Evolutionary conservation across 345 rosid species (phyloP), one percentile per base, ranked within the genome.

Genomic region (Eucalyptus globulus): DNA sequence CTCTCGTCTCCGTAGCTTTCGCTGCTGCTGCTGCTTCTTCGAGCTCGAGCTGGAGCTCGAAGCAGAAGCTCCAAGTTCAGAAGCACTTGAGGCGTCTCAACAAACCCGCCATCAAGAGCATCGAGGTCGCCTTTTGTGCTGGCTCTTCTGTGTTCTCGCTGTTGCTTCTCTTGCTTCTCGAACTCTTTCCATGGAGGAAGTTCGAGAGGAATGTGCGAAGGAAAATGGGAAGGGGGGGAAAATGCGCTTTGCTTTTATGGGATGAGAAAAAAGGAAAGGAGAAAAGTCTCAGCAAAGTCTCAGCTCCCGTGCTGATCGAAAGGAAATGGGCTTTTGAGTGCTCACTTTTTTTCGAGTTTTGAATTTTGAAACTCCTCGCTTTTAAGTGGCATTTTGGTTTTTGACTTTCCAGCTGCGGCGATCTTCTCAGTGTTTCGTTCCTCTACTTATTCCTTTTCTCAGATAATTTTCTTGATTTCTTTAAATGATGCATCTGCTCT

Each of bases 31-130:
- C 80, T 69, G 10, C 80, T 34, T 9, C 80, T 19, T 19, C 45
- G 45, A 72, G 27, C 81, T 65, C 69, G 50, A 67, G 72, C 8
- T 17, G 26, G 45, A 76, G 47, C 83, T 86, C 86, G 50, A 67
- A 72, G 86, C 90, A 89, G 87, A 89, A 62, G 69, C 86, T 89
- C 26, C 80, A 86, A 56, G 90, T 89, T 81, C 85, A 89, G 86
- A 89, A 69, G 88, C 90, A 86, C 88, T 69, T 89, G 86, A 50
- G 50, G 88, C 86, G 86, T 44, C 60, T 89, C 22, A 89, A 89
- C 86, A 89, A 86, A 47, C 88, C 90, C 86, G 88, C 90, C 31
- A 60, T 89, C 86, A 89, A 89, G n/a, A 86, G 86, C 90, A 89
- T 89, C 16, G 7, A 86, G 90, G 90, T 89, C 29, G 29, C 49